Conservation (phyloP, 768 basidiomycete species). For the Leccinum disarticulatum region DNA sequence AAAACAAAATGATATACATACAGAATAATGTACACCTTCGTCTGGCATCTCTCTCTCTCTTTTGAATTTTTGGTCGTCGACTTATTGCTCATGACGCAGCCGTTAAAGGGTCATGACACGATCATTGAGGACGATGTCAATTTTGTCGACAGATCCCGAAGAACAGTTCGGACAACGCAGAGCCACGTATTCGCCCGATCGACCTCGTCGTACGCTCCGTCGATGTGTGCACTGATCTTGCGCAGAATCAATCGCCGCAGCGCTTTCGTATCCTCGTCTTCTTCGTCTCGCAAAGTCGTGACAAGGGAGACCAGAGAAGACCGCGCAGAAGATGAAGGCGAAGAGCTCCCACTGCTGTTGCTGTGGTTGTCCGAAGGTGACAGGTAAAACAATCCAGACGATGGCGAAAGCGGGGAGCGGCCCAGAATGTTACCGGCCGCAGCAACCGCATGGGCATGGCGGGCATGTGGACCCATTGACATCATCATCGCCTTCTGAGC, state of each 20-base stretch:
- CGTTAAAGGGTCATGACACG: slow-evolving; percentile 12
- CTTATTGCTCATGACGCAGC: slow-evolving; percentile 3
- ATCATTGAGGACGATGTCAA: slow-evolving; percentile 8
- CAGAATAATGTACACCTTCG: slow-evolving; percentile 32
- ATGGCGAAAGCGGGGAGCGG: slow-evolving; percentile 3
- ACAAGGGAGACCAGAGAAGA: slow-evolving; percentile 47
- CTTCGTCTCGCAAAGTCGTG: slow-evolving; percentile 49
- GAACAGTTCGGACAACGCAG: slow-evolving; percentile 61
- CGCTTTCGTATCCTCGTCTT: slow-evolving; percentile 63
- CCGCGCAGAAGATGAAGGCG: slow-evolving; percentile 29
- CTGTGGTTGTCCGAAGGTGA: slow-evolving; percentile 16
- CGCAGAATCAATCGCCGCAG: slow-evolving; percentile 63
- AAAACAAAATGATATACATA: slow-evolving; percentile 30
- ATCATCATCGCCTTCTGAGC: neutral
- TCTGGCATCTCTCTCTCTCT: neutral
- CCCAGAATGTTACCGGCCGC: neutral
- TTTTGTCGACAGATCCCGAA: slow-evolving; percentile 48
- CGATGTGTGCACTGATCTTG: slow-evolving; percentile 59
- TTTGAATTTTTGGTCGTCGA: neutral
- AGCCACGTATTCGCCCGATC: slow-evolving; percentile 62
- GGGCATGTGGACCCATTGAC: neutral
- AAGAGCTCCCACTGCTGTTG: slow-evolving; percentile 15
- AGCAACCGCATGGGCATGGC: neutral
- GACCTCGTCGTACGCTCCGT: slow-evolving; percentile 61
- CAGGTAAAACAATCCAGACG: slow-evolving; percentile 21